Percentiles rank a stretch among this genome's conserved stretches.
phyloP scores from a whole-genome alignment of 2,329 filamentous ascomycete species.

The Fusarium sterilihyphosum region DNA sequence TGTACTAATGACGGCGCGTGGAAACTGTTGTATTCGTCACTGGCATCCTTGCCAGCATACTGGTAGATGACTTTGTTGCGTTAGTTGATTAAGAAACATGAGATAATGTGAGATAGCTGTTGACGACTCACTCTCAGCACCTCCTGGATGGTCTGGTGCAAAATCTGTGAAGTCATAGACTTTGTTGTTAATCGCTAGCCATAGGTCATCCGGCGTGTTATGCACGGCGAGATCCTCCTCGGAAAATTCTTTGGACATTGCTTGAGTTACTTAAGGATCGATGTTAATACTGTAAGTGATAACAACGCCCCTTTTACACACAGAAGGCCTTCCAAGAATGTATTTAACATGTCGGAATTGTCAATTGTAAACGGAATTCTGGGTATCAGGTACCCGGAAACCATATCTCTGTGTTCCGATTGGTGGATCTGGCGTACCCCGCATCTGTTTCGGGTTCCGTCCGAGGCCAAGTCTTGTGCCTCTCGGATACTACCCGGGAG shows the following conservation, averaged over 20 bases:
- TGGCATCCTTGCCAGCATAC: constrained; percentile 41
- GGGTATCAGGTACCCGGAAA: not conserved
- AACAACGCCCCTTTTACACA: accelerated
- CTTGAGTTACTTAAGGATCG: accelerated
- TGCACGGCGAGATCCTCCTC: constrained; percentile 58
- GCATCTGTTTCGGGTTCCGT: not conserved
- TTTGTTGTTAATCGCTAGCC: constrained; percentile 73
- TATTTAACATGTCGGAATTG: not conserved
- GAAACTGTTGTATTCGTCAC: constrained; percentile 35
- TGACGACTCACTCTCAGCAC: constrained; percentile 16
- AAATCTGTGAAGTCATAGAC: constrained; percentile 65
- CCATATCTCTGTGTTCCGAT: not conserved
- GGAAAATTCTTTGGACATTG: constrained; percentile 43
- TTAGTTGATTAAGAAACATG: no score
- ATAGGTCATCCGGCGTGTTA: constrained; percentile 60
- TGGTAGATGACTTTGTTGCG: constrained; percentile 34
- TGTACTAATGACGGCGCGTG: constrained; percentile 38
- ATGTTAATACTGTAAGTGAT: accelerated
- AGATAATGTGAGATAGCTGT: accelerated
- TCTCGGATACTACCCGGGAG: not conserved
- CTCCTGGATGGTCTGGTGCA: constrained; percentile 38
- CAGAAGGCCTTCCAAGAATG: not conserved
- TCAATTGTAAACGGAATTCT: not conserved
- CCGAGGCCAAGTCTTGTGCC: not conserved
- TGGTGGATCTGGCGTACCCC: not conserved